Conservation (phyloP, 2,329 filamentous ascomycete genomes). For the Geosmithia putterillii region DNA sequence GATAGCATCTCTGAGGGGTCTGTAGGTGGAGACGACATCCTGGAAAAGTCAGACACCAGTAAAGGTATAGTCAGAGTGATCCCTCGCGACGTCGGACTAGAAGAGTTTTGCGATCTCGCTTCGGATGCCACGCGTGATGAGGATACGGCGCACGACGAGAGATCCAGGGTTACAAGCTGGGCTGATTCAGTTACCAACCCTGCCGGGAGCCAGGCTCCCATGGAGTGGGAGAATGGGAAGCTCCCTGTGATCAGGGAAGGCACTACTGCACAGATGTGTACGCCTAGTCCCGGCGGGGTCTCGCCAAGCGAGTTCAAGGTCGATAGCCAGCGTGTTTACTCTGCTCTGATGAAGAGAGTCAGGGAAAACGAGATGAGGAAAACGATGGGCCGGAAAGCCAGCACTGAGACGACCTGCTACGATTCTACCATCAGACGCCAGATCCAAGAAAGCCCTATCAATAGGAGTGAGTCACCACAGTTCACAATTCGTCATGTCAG, state of each 20-base stretch:
- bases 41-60: not conserved
- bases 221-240: slow-evolving; percentile 39
- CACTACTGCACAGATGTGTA: slow-evolving; percentile 24
- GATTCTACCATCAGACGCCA: not conserved
- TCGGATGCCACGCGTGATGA: not conserved
- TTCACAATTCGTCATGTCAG: slow-evolving; percentile 19
- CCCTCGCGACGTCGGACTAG: not conserved
- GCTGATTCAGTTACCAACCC: slow-evolving; percentile 49
- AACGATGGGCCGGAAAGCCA: slow-evolving; percentile 8
- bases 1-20: slow-evolving; percentile 6
- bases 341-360: slow-evolving; percentile 48
- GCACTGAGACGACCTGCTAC: not conserved
- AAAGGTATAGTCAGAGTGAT: not conserved
- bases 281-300: not conserved
- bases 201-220: slow-evolving; percentile 27
- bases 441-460: not conserved
- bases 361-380: slow-evolving; percentile 17
- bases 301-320: slow-evolving; percentile 12
- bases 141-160: slow-evolving; percentile 17
- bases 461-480: not conserved
- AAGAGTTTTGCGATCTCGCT: not conserved
- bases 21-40: not conserved
- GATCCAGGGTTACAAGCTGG: slow-evolving; percentile 63
- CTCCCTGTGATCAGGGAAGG: slow-evolving; percentile 55
- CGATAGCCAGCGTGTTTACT: slow-evolving; percentile 49